Conservation (phyloP, 2,329 filamentous ascomycete genomes). For the Calcarisporium arbuscula region DNA sequence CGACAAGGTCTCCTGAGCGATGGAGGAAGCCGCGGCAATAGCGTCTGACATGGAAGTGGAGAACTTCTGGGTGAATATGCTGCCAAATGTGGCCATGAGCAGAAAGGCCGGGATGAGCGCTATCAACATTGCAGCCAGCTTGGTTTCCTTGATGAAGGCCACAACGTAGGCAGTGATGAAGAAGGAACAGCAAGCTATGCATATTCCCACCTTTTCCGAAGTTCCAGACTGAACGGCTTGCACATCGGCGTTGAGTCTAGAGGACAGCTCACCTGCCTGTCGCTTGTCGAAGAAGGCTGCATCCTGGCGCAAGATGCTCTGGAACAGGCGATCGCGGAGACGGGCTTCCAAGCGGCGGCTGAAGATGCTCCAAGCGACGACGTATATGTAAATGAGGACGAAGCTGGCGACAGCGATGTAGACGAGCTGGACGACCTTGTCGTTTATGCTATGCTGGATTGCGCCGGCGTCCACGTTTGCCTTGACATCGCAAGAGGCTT, state of each 20-base stretch:
- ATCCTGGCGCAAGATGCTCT: slow-evolving; percentile 53
- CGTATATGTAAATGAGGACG: slow-evolving; percentile 56
- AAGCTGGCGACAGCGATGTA: slow-evolving; percentile 60
- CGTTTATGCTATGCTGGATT: slow-evolving; percentile 40
- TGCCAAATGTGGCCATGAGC: slow-evolving; percentile 50
- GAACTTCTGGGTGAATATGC: slow-evolving; percentile 47
- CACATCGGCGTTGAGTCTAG: slow-evolving; percentile 59
- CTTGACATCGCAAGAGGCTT: slow-evolving; percentile 42
- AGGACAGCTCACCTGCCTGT: slow-evolving; percentile 56
- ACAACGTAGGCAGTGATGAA: slow-evolving; percentile 62
- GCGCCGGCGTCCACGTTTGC: slow-evolving; percentile 13
- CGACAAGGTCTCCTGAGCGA: slow-evolving; percentile 55
- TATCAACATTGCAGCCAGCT: slow-evolving; percentile 57
- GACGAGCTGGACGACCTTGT: slow-evolving; percentile 54
- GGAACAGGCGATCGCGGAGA: slow-evolving; percentile 54
- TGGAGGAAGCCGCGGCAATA: slow-evolving; percentile 52
- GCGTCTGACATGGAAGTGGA: slow-evolving; percentile 42
- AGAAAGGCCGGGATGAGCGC: slow-evolving; percentile 58
- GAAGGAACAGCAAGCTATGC: slow-evolving; percentile 55
- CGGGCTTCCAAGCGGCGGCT: slow-evolving; percentile 59
- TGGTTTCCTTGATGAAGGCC: slow-evolving; percentile 58
- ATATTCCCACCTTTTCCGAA: slow-evolving; percentile 64
- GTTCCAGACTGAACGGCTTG: slow-evolving; percentile 61
- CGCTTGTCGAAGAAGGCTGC: slow-evolving; percentile 58
- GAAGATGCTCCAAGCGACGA: slow-evolving; percentile 57